A percentile compares a stretch with the other conserved stretches of the same genome.
These are phyloP conservation scores for Trichoderma gamsii DNA, from an alignment of 495 filamentous ascomycete species.

Conservation along the genomic window DNA sequence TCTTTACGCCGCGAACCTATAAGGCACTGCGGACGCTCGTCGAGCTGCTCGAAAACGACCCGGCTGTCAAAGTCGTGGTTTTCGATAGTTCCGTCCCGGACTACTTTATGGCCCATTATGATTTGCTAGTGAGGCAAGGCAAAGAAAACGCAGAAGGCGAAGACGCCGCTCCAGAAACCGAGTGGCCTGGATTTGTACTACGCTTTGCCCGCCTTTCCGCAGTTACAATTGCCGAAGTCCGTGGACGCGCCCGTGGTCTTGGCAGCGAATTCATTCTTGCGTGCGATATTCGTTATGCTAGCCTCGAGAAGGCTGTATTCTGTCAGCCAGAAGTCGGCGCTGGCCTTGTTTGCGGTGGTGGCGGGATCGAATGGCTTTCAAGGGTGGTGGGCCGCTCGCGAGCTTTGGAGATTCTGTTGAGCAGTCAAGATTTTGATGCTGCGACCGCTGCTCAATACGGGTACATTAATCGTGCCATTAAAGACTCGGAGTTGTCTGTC, in stretches of 20 bases:
- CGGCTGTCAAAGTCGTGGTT: neutral
- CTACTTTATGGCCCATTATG: neutral
- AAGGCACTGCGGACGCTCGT: neutral
- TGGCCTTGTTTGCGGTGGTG: neutral
- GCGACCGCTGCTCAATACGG: neutral
- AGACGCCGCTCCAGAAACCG: neutral
- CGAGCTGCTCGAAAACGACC: neutral
- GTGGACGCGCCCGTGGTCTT: neutral
- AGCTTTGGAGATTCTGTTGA: neutral
- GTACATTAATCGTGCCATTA: neutral
- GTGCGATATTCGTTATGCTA: neutral
- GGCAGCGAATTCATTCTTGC: neutral
- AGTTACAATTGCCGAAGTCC: neutral
- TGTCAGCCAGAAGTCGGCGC: neutral
- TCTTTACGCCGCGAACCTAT: conserved; percentile 3
- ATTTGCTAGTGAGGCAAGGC: neutral
- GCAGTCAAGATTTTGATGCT: neutral
- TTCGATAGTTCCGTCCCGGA: neutral
- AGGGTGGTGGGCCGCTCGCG: neutral
- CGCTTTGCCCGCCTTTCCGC: neutral
- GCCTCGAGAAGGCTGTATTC: neutral
- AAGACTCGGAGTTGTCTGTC: neutral
- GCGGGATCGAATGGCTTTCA: neutral
- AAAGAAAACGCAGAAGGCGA: neutral
- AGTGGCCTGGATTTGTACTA: neutral